Evolutionary conservation across 208 protist genomes (phyloP), one percentile per base, ranked within the genome.

Genomic region (Acanthamoeba culbertsoni): DNA sequence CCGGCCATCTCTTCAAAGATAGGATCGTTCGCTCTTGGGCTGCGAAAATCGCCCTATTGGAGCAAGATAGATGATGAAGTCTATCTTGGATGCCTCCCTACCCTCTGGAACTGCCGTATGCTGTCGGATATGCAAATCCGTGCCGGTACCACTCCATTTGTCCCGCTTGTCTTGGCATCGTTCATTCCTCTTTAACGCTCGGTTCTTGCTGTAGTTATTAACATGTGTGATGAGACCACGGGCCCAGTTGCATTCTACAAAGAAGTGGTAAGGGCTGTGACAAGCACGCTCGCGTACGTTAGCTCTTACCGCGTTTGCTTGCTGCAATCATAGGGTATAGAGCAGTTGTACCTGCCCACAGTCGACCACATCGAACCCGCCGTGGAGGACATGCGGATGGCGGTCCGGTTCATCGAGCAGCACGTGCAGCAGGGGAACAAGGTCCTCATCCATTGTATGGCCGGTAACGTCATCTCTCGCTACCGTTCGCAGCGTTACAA

Each of bases 401-500:
- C 86, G 3, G 59, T 92, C 0, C 16, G 6, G 33, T 92, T 92
- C 62, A 92, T 92, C 40, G 59, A 92, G 2, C 40, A 28, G 1
- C 55, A 92, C 35, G 59, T 79, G 23, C 57, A 92, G 26, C 57
- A 57, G 46, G 86, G 86, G 20, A 48, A 55, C n/a, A 92, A 71
- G 18, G 86, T 92, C 31, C 86, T 92, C 16, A 77, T 92, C 31
- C 86, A 92, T 62, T 92, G 86, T 62, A 92, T 92, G 86, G 86
- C 86, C 6, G 86, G 86, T 92, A 55, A 33, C 28, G 4, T 40
- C 37, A 35, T 59, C 40, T 8, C n/a, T 4, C 26, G 1, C 7
- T 10, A 18, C 12, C 1, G 8, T 35, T 48, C 43, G 73, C 35
- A n/a, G n/a, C n/a, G n/a, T n/a, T n/a, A n/a, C n/a, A n/a, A n/a